Percentiles rank a stretch among this genome's conserved stretches.
Evolutionary conservation across 345 rosid genomes (phyloP).

Genomic region (Hibiscus mutabilis): DNA sequence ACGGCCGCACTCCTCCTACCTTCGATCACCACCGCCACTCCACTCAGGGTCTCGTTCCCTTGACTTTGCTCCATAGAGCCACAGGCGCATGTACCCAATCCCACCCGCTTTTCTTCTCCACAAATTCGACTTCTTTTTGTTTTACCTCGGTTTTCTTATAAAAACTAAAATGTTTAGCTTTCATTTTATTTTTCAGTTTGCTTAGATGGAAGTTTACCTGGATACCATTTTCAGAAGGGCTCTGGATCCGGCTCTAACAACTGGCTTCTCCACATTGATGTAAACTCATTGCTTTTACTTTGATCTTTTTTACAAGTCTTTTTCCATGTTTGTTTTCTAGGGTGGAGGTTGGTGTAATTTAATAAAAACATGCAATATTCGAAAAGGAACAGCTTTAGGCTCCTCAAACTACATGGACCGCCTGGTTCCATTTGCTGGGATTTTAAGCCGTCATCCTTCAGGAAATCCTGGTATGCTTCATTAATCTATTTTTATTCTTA

Average conservation of each 20-base stretch:
- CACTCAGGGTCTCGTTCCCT: slow-evolving; percentile 39
- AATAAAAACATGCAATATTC: slow-evolving; percentile 38
- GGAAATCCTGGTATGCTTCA: slow-evolving; percentile 51
- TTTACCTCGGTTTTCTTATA: neutral
- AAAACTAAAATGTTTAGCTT: neutral
- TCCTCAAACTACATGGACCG: slow-evolving; percentile 55
- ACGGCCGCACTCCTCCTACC: too few relatives aligned
- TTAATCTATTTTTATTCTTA: neutral
- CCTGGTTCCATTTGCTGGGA: slow-evolving; percentile 41
- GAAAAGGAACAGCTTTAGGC: slow-evolving; percentile 46
- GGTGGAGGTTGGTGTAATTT: slow-evolving; percentile 85
- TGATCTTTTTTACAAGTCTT: neutral
- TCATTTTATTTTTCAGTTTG: slow-evolving; percentile 38
- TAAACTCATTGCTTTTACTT: slow-evolving; percentile 5
- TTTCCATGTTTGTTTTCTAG: slow-evolving; percentile 17
- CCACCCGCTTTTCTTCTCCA: neutral
- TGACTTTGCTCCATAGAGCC: slow-evolving; percentile 45
- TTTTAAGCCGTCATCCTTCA: slow-evolving; percentile 48
- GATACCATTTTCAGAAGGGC: slow-evolving; percentile 56
- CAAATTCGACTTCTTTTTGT: neutral
- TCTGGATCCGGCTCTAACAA: slow-evolving; percentile 60
- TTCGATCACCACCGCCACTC: slow-evolving; percentile 6
- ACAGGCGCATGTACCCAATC: slow-evolving; percentile 54
- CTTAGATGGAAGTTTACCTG: slow-evolving; percentile 81
- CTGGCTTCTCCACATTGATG: slow-evolving; percentile 89